Percentiles rank a stretch among this genome's conserved stretches.
Evolutionary conservation across 2,329 filamentous ascomycete species (phyloP).

Genomic region (Salinomyces thailandicus): DNA sequence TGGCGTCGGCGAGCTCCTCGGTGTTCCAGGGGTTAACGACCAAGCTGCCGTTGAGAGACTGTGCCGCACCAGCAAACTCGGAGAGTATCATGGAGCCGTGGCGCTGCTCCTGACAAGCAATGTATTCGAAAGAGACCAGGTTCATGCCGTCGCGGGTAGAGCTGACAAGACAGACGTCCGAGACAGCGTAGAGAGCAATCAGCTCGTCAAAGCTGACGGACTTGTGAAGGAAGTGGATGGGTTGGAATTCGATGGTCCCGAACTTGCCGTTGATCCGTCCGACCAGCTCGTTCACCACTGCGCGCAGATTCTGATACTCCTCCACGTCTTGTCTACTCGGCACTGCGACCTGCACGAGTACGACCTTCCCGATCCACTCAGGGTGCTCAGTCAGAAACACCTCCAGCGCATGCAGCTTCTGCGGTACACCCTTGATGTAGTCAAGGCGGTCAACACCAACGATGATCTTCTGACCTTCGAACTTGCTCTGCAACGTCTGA

Average conservation of each 20-base stretch:
- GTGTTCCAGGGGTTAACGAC: slow-evolving; percentile 99
- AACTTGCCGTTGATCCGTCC: slow-evolving; percentile 96
- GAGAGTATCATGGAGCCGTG: slow-evolving; percentile 92
- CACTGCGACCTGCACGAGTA: slow-evolving; percentile 90
- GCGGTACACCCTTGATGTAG: slow-evolving; percentile 97
- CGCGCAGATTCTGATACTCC: slow-evolving; percentile 91
- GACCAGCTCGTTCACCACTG: slow-evolving; percentile 92
- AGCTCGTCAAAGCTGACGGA: slow-evolving; percentile 91
- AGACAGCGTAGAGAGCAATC: slow-evolving; percentile 83
- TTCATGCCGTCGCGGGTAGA: slow-evolving; percentile 99
- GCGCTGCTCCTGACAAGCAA: slow-evolving; percentile 79
- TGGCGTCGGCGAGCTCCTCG: slow-evolving; percentile 82
- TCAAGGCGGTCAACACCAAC: slow-evolving; percentile 94
- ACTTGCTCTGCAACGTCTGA: slow-evolving; percentile 73
- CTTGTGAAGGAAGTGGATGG: slow-evolving; percentile 97
- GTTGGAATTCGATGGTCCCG: slow-evolving; percentile 96
- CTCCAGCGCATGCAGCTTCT: slow-evolving; percentile 92
- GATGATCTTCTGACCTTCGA: slow-evolving; percentile 90
- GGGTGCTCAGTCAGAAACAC: slow-evolving; percentile 95
- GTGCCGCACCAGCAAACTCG: slow-evolving; percentile 91
- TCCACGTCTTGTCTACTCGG: slow-evolving; percentile 92
- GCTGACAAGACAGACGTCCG: slow-evolving; percentile 83
- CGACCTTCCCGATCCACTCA: slow-evolving; percentile 95
- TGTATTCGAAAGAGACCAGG: slow-evolving; percentile 95
- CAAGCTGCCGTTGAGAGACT: slow-evolving; percentile 83